phyloP scores from a whole-genome alignment of 495 filamentous ascomycete species.

The Trichoderma parareesei region DNA sequence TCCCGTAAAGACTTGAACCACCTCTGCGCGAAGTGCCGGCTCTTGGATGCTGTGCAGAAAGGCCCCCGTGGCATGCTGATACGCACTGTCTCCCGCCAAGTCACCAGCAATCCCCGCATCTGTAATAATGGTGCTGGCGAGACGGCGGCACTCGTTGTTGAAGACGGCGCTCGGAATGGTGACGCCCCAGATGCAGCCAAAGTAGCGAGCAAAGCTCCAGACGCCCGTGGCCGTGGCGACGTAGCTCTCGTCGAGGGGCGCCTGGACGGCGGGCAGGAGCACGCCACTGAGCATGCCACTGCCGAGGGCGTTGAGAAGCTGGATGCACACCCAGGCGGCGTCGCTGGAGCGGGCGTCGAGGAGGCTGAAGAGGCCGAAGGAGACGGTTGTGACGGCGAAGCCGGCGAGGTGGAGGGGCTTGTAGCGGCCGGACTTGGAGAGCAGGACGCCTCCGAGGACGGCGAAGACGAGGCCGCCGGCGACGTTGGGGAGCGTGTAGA shows the following conservation, averaged over 20 bases:
- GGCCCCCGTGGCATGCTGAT: constrained; percentile 21
- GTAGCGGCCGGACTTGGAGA: constrained; percentile 39
- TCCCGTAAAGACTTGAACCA: constrained; percentile 19
- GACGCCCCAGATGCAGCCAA: constrained; percentile 44
- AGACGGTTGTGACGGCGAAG: constrained; percentile 31
- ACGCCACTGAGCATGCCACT: constrained; percentile 25
- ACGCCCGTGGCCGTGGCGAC: constrained; percentile 32
- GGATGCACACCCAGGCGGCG: constrained; percentile 25
- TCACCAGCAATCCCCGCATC: constrained; percentile 18
- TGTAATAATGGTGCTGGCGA: constrained; percentile 20
- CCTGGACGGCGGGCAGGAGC: constrained; percentile 33
- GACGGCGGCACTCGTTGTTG: constrained; percentile 29
- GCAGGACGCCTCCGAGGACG: constrained; percentile 22
- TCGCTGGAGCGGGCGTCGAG: constrained; percentile 26
- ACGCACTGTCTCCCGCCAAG: constrained; percentile 21
- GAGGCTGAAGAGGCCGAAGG: constrained; percentile 35
- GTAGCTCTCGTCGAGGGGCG: constrained; percentile 28
- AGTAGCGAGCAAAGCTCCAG: constrained; percentile 39
- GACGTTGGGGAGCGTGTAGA: constrained; percentile 31
- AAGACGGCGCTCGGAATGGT: constrained; percentile 43
- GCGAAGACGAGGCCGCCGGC: constrained; percentile 26
- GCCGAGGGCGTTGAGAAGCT: constrained; percentile 22
- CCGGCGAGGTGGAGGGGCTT: constrained; percentile 33
- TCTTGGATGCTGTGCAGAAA: constrained; percentile 21
- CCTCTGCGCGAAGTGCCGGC: constrained; percentile 17